Percentiles rank a stretch among this genome's conserved stretches.
Conservation (phyloP, 495 filamentous ascomycete species). For the Cercophora sp. region DNA sequence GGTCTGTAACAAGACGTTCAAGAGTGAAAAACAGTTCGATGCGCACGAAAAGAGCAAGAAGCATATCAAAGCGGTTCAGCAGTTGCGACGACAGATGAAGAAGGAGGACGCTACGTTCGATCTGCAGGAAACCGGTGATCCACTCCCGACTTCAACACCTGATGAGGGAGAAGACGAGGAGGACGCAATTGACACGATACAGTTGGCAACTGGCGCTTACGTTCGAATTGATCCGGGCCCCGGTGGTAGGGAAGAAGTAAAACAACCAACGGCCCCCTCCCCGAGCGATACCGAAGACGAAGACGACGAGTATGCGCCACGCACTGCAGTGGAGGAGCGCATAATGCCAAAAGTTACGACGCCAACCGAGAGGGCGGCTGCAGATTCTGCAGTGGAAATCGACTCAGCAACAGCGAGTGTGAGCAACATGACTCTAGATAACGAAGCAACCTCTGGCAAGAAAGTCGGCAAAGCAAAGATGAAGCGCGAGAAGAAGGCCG, state of each 20-base stretch:
- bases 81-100: slow-evolving; percentile 77
- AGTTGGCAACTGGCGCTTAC: no score
- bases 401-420: slow-evolving; percentile 16
- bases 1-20: slow-evolving; percentile 87
- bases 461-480: slow-evolving; percentile 85
- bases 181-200: neutral
- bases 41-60: slow-evolving; percentile 97
- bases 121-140: slow-evolving; percentile 36
- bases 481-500: slow-evolving; percentile 78
- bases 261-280: slow-evolving; percentile 8
- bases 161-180: neutral
- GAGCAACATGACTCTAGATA: slow-evolving; percentile 13
- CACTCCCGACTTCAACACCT: slow-evolving; percentile 17
- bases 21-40: slow-evolving; percentile 86
- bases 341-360: slow-evolving; percentile 14
- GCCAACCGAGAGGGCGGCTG: neutral
- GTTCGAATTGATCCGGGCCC: neutral
- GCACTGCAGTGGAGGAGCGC: slow-evolving; percentile 36
- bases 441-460: slow-evolving; percentile 23
- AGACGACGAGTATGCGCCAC: slow-evolving; percentile 44
- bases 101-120: slow-evolving; percentile 63
- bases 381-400: neutral
- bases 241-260: neutral
- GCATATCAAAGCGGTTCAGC: slow-evolving; percentile 77
- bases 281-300: neutral